These are phyloP conservation scores for Yamadazyma buinensis DNA, from an alignment of 1,139 yeast species.

Conservation along the genomic window DNA sequence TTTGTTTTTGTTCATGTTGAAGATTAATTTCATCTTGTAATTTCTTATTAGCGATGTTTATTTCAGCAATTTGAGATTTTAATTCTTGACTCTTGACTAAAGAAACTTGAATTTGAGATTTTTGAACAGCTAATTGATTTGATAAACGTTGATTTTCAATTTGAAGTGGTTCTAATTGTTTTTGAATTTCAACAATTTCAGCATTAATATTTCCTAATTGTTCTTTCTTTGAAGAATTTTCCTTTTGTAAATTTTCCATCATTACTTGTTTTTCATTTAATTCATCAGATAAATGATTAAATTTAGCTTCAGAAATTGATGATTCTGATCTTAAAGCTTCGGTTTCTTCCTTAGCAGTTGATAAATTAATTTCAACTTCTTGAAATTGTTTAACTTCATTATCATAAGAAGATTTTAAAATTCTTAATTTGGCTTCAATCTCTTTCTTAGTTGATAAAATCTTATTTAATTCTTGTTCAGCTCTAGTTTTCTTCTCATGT, in stretches of 20 bases:
- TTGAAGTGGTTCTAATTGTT: conserved; percentile 49
- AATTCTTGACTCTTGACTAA: conserved; percentile 53
- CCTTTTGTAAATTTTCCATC: conserved; percentile 63
- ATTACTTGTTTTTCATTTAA: conserved; percentile 58
- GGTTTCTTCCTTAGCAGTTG: conserved; percentile 61
- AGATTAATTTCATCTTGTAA: conserved; percentile 22
- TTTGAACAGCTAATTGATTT: conserved; percentile 61
- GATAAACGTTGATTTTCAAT: conserved; percentile 56
- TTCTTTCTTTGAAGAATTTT: conserved; percentile 63
- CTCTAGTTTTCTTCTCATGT: conserved; percentile 66
- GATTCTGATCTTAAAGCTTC: conserved; percentile 73
- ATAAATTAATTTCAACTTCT: conserved; percentile 61
- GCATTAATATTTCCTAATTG: conserved; percentile 64
- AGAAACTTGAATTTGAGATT: conserved; percentile 64
- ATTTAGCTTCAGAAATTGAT: conserved; percentile 76
- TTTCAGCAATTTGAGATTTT: conserved; percentile 25
- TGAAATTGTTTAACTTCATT: conserved; percentile 73
- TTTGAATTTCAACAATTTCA: conserved; percentile 57
- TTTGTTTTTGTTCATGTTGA: conserved; percentile 19
- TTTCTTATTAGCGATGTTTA: conserved; percentile 21
- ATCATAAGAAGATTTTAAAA: conserved; percentile 69
- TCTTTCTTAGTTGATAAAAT: conserved; percentile 65
- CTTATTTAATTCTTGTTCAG: conserved; percentile 70
- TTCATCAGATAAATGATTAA: conserved; percentile 67
- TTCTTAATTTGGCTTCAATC: conserved; percentile 64